A percentile compares a stretch with the other conserved stretches of the same genome.
Conservation (phyloP, 129 eudicot genomes). For the Gnaphalium uliginosum region DNA sequence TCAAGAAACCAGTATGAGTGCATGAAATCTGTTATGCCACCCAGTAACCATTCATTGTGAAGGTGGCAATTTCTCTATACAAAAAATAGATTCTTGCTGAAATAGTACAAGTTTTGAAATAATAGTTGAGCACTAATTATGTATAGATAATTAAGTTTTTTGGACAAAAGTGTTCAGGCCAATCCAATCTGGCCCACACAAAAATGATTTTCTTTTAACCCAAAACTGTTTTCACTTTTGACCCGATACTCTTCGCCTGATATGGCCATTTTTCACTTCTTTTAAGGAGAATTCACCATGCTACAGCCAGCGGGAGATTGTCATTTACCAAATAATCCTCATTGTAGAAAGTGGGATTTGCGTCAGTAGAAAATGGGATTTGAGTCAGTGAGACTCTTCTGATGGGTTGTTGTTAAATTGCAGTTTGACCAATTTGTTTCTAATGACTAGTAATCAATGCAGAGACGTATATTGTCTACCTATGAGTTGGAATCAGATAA, state of each 20-base stretch:
- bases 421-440: slow-evolving; percentile 18
- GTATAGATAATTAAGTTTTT: too few relatives aligned
- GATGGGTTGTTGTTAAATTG: background rate
- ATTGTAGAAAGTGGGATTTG: slow-evolving; percentile 1
- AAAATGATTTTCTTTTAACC: background rate
- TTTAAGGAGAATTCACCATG: background rate
- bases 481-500: slow-evolving; percentile 61
- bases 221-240: background rate
- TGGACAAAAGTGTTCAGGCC: background rate
- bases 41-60: background rate
- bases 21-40: slow-evolving; percentile 1
- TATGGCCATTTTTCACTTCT: background rate
- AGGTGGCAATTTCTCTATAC: background rate
- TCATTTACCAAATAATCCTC: background rate
- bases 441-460: slow-evolving; percentile 26
- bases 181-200: background rate
- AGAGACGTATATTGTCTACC: slow-evolving; percentile 77
- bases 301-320: background rate
- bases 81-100: background rate
- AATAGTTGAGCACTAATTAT: background rate
- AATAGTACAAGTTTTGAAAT: background rate
- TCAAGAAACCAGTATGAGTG: background rate
- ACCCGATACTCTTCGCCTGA: background rate
- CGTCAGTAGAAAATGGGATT: background rate
- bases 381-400: background rate